Percentiles rank a stretch among this genome's conserved stretches.
These are phyloP conservation scores for Tephrocybe sp. DNA, from an alignment of 768 basidiomycete genomes.

Conservation along the genomic window DNA sequence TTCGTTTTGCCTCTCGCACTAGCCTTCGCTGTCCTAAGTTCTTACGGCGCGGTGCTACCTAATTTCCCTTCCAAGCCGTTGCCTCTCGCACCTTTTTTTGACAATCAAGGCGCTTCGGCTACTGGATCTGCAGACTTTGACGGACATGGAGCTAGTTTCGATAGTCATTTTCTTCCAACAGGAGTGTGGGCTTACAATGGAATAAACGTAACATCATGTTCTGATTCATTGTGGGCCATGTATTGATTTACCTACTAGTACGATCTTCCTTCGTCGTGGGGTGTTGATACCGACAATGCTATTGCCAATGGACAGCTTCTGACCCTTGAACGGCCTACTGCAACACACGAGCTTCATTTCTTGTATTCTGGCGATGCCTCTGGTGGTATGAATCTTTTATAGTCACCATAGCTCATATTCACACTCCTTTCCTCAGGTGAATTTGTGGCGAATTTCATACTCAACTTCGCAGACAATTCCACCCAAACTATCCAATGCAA, in stretches of 20 bases:
- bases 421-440: conserved; percentile 16
- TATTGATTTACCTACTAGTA: conserved; percentile 30
- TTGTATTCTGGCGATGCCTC: conserved; percentile 44
- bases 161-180: conserved; percentile 37
- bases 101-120: conserved; percentile 45
- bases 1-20: too few relatives aligned
- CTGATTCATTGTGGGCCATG: background rate
- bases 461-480: conserved; percentile 38
- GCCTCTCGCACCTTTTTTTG: conserved; percentile 28
- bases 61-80: conserved; percentile 25
- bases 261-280: conserved; percentile 41
- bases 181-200: conserved; percentile 40
- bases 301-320: conserved; percentile 43
- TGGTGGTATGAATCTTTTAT: conserved; percentile 16
- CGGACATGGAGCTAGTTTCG: conserved; percentile 37
- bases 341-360: conserved; percentile 48
- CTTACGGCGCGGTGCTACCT: background rate
- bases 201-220: conserved; percentile 29
- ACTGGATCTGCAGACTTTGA: conserved; percentile 42
- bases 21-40: too few relatives aligned
- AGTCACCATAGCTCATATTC: background rate
- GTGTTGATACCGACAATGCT: conserved; percentile 42
- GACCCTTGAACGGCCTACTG: conserved; percentile 28
- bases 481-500: conserved; percentile 33
- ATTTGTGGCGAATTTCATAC: conserved; percentile 31